Base-by-base conservation (phyloP, 1,284 basidiomycete species). In the Ustilago loliicola region DNA sequence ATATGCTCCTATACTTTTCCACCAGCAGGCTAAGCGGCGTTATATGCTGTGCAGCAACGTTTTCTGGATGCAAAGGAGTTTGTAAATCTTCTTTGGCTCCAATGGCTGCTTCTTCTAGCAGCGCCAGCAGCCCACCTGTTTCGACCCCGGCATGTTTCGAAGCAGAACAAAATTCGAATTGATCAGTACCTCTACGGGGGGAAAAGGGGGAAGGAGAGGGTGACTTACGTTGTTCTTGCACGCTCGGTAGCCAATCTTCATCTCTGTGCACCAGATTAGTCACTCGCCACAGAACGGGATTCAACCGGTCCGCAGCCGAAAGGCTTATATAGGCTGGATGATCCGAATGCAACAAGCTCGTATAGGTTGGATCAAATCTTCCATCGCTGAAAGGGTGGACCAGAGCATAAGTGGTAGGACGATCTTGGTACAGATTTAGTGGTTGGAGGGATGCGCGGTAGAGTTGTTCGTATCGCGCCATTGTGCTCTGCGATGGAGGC, bases 31-130 rank as follows among this genome's bases (percentile, higher is more conserved):
- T 0, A 0, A 72, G 2, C 0, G 70, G 38, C 1, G 19, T 27
- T 0, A 0, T 1, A 25, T 62, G 64, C 40, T 67, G 70, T 1
- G 64, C 61, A 0, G 30, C 15, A 2, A 67, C 21, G n/a, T 72
- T 72, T 21, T 60, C 32, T 3, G 70, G 70, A 57, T 72, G 70
- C 3, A 72, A 47, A 0, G 70, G 25, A 13, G 8, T 32, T 23
- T 51, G 36, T 10, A 72, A 3, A 0, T 72, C 38, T 9, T 17
- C 9, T 3, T 13, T 32, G 0, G 62, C 47, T 29, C 13, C 36
- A 25, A 0, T 27, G 19, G 13, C 40, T 21, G 42, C 29, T 30
- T 58, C 54, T 23, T 56, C 45, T 0, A 64, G 13, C 8, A 50
- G 29, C 1, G 3, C 2, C n/a, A 50, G 17, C 1, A 64, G 3